Percentiles rank a stretch among this genome's conserved stretches.
phyloP scores from a whole-genome alignment of 169 alveolate species.

The Plasmodium sp. region DNA sequence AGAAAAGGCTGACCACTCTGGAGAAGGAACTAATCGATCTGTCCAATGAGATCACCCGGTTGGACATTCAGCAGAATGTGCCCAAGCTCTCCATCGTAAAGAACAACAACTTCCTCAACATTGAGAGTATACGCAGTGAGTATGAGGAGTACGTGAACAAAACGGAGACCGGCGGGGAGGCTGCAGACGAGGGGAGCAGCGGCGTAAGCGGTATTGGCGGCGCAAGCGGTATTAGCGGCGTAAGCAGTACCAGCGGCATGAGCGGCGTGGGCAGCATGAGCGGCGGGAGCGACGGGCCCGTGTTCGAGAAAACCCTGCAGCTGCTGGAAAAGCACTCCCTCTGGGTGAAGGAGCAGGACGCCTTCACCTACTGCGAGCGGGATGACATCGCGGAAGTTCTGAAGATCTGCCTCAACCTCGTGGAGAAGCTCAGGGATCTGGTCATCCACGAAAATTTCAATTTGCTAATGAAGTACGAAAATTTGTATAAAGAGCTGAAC shows the following conservation, averaged over 20 bases:
- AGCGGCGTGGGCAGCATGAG: background rate
- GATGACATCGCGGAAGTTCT: slow-evolving; percentile 1
- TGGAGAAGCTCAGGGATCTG: background rate
- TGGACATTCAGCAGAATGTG: background rate
- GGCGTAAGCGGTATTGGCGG: too few species aligned
- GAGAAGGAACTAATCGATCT: background rate
- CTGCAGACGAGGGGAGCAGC: background rate
- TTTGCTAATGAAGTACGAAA: slow-evolving; percentile 25
- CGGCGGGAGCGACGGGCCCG: background rate
- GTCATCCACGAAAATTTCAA: background rate
- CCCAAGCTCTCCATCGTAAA: background rate
- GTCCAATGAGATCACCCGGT: slow-evolving; percentile 16
- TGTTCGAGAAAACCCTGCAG: slow-evolving; percentile 1
- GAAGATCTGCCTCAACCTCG: background rate
- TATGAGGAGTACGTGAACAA: slow-evolving; percentile 19
- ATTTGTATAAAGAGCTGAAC: slow-evolving; percentile 15
- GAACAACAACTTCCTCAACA: slow-evolving; percentile 8
- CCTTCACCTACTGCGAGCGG: background rate
- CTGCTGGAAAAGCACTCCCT: background rate
- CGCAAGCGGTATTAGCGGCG: background rate
- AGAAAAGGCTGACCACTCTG: background rate
- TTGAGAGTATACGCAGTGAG: background rate
- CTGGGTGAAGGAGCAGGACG: slow-evolving; percentile 19
- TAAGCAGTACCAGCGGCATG: background rate
- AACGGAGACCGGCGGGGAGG: background rate